Evolutionary conservation across 805 yeast genomes (phyloP), one percentile per base, ranked within the genome.

Genomic region (Candida krabiensis): DNA sequence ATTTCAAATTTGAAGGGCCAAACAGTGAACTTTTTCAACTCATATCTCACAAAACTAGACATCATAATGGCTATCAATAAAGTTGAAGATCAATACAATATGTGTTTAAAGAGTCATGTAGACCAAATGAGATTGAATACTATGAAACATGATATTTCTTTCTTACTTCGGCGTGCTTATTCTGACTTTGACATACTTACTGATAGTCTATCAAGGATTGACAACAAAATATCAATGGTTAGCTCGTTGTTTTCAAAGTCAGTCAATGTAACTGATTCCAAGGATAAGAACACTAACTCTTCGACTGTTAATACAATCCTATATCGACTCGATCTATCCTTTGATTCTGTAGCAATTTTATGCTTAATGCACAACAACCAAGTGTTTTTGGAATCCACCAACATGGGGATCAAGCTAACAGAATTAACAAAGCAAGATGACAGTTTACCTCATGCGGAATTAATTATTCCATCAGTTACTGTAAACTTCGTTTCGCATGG

Each of bases 381-480:
- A 19, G 31, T 49, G 3, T 36, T 37, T 15, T 27, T 49, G 25
- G 56, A 52, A n/a, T 40, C 45, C 2, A 33, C 45, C 3, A 12
- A 36, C 8, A 18, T 41, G 9, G 30, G 12, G 3, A 6, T 55
- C 19, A 35, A 35, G 5, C 4, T 50, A 4, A 27, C 46, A 13
- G 37, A 54, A 2, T 49, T 37, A 38, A 61, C 54, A 9, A 16
- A 16, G 6, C 24, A 43, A 13, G 28, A 31, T 4, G 26, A 30
- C 3, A 29, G 25, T 15, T 66, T 63, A 1, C 52, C 64, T 2
- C 53, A 56, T 41, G 80, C 79, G 0, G 65, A 63, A 23, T 19
- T 75, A 5, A 33, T 31, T 0, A 40, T 75, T 5, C 77, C 79
- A 1, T 63, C 73, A 1, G 58, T 69, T 0, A 61, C 72, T 30